Base-by-base conservation (phyloP, 352 stramenopile genomes). In the Phytopythium helicoides region DNA sequence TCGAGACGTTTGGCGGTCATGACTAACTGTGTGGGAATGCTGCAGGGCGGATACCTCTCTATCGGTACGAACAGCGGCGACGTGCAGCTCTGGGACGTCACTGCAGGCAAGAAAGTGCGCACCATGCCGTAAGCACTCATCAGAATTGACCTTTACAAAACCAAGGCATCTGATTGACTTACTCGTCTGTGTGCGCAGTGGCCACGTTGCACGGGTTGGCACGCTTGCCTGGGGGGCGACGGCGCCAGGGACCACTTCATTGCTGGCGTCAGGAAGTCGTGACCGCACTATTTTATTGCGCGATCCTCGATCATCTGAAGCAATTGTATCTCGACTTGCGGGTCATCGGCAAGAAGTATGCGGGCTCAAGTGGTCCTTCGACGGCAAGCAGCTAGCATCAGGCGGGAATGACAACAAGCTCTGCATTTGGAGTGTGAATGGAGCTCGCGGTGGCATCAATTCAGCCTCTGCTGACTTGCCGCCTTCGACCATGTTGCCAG, bases 351-450 rank as follows among this genome's bases (percentile, higher is more conserved):
- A 93, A 57, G 72, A 94, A 71, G 93, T 99, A 8, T 99, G 97
- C 62, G 97, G 97, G 10, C 69, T 99, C 18, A 97, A 97, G 49
- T 99, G 95, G 95, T 98, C 89, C 3, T 98, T 96, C 53, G 95
- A 98, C 56, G 83, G 90, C 50, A 58, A 79, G n/a, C 78, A 96
- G 52, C 73, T 97, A 16, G 89, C 89, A 1, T 97, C 89, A 0
- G 97, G 97, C 45, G 96, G 96, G 19, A 99, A 99, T 68, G 97
- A 99, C 78, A 99, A 99, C 79, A 98, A 98, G 68, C 72, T 99
- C 19, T 87, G 97, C 52, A 91, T 99, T n/a, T 98, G 96, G 89
- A 96, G 95, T 66, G 80, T 92, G 47, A 84, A 76, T 45, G 66
- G 58, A 1, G 67, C 75, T 25, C 37, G 44, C 8, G 47, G 52